Percentiles rank a stretch among this genome's conserved stretches.
Evolutionary conservation across 495 filamentous ascomycete genomes (phyloP).

Genomic region (Penicillium silybi): DNA sequence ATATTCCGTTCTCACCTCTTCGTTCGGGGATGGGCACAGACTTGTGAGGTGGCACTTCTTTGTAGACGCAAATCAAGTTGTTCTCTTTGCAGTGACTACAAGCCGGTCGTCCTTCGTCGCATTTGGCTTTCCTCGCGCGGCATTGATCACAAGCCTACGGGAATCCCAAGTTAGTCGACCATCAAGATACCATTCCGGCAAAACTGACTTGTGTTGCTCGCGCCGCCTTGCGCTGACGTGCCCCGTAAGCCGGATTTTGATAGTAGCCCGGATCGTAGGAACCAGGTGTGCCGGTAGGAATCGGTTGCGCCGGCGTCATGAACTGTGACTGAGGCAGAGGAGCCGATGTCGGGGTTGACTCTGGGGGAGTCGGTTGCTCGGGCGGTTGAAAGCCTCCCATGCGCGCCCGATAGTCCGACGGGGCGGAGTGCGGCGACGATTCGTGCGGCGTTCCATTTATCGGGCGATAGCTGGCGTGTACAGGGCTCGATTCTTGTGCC

Average conservation of each 20-base stretch:
- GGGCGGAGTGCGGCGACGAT: conserved; percentile 31
- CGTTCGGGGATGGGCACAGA: conserved; percentile 21
- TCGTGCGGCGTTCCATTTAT: conserved; percentile 40
- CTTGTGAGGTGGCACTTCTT: conserved; percentile 59
- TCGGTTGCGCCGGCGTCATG: conserved; percentile 21
- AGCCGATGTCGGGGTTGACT: conserved; percentile 23
- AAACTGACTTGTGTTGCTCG: conserved; percentile 40
- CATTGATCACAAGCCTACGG: conserved; percentile 58
- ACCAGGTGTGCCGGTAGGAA: conserved; percentile 20
- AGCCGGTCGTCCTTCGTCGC: conserved; percentile 55
- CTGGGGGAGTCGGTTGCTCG: conserved; percentile 25
- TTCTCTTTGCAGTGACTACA: conserved; percentile 60
- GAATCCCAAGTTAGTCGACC: not conserved
- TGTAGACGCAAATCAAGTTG: conserved; percentile 51
- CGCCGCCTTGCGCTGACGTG: conserved; percentile 40
- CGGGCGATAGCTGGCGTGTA: conserved; percentile 26
- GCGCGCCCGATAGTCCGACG: conserved; percentile 37
- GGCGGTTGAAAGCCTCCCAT: conserved; percentile 29
- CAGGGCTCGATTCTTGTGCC: conserved; percentile 20
- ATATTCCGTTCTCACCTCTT: not conserved
- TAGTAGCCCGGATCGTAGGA: conserved; percentile 33
- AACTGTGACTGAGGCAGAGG: conserved; percentile 28
- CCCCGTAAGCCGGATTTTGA: conserved; percentile 29
- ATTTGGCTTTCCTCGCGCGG: conserved; percentile 60
- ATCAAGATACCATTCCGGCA: not conserved